Evolutionary conservation across 2,329 filamentous ascomycete genomes (phyloP).

Genomic region (Trichoderma simmonsii): DNA sequence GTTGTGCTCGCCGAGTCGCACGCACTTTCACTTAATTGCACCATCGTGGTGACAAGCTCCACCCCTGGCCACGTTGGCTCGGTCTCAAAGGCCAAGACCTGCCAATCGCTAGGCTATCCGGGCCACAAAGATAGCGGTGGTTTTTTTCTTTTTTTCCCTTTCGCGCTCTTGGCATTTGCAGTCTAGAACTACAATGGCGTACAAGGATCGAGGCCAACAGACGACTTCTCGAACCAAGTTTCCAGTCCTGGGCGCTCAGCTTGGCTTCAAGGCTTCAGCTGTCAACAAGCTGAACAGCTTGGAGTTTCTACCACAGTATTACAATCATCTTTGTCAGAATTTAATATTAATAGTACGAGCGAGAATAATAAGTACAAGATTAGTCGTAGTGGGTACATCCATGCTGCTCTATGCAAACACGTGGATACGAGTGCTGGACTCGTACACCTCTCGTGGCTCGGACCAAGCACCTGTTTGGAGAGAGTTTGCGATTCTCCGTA

Average conservation of each 20-base stretch:
- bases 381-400: background rate
- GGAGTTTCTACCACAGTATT: background rate
- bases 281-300: background rate
- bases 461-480: background rate
- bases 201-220: background rate
- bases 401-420: background rate
- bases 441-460: background rate
- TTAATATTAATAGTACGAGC: background rate
- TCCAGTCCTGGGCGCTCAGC: background rate
- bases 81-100: background rate
- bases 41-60: background rate
- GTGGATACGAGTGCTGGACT: background rate
- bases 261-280: background rate
- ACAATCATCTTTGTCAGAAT: background rate
- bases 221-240: background rate
- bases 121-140: background rate
- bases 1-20: background rate
- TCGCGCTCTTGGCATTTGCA: background rate
- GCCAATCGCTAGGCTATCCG: constrained; percentile 5
- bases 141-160: background rate
- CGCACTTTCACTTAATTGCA: background rate
- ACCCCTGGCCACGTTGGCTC: constrained; percentile 1
- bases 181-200: background rate
- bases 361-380: background rate
- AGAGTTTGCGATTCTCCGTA: background rate